A percentile compares a stretch with the other conserved stretches of the same genome.
phyloP scores from a whole-genome alignment of 139 green algal genomes.

The Chlorella ohadii region DNA sequence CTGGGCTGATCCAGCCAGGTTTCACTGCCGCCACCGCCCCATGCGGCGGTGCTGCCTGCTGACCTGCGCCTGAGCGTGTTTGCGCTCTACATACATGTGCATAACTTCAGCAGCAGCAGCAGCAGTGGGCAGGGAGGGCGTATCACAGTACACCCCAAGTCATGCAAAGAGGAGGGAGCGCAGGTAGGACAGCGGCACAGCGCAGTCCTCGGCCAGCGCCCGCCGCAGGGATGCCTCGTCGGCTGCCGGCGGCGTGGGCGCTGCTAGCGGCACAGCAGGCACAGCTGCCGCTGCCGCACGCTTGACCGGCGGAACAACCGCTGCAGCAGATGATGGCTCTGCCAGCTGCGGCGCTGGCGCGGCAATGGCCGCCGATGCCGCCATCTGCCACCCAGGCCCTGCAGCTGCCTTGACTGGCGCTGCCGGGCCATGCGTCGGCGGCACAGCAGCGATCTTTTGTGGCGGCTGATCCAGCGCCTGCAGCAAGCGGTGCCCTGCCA shows the following conservation, averaged over 20 bases:
- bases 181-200: constrained; percentile 35
- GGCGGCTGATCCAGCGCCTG: not conserved
- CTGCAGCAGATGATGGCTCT: not conserved
- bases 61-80: too few relatives aligned
- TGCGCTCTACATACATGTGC: not conserved
- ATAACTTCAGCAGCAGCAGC: too few relatives aligned
- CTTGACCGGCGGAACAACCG: not conserved
- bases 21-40: too few relatives aligned
- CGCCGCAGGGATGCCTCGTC: constrained; percentile 23
- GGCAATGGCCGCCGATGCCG: not conserved
- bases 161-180: constrained; percentile 8
- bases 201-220: not conserved
- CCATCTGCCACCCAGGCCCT: not conserved
- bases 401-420: not conserved
- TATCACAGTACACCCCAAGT: too few relatives aligned
- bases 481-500: not conserved
- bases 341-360: not conserved
- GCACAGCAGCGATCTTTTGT: not conserved
- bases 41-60: too few relatives aligned
- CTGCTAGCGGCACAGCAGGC: too few relatives aligned
- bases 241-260: not conserved
- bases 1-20: too few relatives aligned
- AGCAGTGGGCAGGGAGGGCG: too few relatives aligned
- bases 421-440: not conserved
- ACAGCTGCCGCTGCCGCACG: not conserved